These are phyloP conservation scores for Xerocomellus amylosporus DNA, from an alignment of 768 basidiomycete genomes.

Conservation along the genomic window DNA sequence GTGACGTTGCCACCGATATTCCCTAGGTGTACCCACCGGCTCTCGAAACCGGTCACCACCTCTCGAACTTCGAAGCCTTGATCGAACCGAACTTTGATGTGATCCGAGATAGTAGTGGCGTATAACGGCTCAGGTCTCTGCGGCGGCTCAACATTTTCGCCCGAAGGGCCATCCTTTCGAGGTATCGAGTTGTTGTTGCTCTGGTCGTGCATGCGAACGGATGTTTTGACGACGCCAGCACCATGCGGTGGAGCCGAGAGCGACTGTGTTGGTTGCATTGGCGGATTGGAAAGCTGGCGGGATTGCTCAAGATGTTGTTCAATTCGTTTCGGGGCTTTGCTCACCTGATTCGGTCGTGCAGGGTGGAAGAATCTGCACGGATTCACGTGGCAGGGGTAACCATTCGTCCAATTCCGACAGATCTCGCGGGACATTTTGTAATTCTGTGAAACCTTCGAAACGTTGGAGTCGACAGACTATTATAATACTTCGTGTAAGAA, in stretches of 20 bases:
- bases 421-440: accelerated
- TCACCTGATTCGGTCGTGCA: conserved; percentile 8
- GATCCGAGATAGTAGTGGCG: conserved; percentile 44
- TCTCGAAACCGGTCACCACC: conserved; percentile 67
- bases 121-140: conserved; percentile 23
- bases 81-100: conserved; percentile 54
- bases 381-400: accelerated
- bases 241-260: not conserved
- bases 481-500: not conserved
- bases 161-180: conserved; percentile 1
- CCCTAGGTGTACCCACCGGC: conserved; percentile 53
- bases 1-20: conserved; percentile 44
- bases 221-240: not conserved
- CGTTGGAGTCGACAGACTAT: conserved; percentile 21
- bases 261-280: not conserved
- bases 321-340: not conserved
- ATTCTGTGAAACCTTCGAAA: not conserved
- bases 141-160: not conserved
- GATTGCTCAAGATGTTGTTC: not conserved
- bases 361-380: conserved; percentile 15
- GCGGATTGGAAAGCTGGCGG: not conserved
- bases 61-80: conserved; percentile 59
- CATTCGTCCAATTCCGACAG: conserved; percentile 5
- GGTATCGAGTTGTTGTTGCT: not conserved
- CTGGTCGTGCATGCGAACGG: not conserved